Evolutionary conservation across 2,329 filamentous ascomycete species (phyloP).

Genomic region (Aureobasidium melanogenum): DNA sequence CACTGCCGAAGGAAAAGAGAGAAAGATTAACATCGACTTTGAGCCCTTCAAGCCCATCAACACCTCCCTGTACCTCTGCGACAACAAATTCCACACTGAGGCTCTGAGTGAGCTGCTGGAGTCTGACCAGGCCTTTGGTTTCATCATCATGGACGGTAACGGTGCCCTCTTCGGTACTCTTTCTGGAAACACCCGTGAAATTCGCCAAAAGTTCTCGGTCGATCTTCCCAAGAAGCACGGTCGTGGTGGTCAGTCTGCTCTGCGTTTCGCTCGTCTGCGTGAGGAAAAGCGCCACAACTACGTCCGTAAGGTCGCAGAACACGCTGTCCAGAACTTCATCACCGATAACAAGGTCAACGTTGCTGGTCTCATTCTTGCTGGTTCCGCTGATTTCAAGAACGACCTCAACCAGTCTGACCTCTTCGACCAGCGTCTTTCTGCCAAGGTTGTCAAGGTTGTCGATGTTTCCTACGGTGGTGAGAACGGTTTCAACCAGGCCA

Average conservation of each 20-base stretch:
- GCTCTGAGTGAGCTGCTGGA: constrained; percentile 93
- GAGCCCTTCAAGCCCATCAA: constrained; percentile 99
- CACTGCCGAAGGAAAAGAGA: constrained; percentile 95
- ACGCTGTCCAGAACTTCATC: constrained; percentile 98
- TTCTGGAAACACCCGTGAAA: constrained; percentile 92
- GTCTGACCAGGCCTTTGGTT: constrained; percentile 98
- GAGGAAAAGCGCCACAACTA: constrained; percentile 99
- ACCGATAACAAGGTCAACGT: constrained; percentile 98
- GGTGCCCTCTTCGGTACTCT: constrained; percentile 94
- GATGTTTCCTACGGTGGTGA: constrained; percentile 98
- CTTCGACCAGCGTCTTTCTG: constrained; percentile 83
- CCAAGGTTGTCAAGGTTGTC: constrained; percentile 98
- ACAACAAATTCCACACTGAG: constrained; percentile 99
- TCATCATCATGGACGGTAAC: constrained; percentile 99
- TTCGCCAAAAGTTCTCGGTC: constrained; percentile 96
- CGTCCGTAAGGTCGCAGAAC: constrained; percentile 94
- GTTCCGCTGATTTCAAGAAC: constrained; percentile 99
- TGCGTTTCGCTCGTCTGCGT: constrained; percentile 98
- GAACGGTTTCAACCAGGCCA: constrained; percentile 99
- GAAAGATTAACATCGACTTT: constrained; percentile 99
- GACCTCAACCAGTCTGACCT: constrained; percentile 95
- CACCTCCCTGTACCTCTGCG: constrained; percentile 96
- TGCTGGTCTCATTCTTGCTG: constrained; percentile 86
- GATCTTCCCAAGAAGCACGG: constrained; percentile 99
- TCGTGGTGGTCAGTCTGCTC: constrained; percentile 97